Evolutionary conservation across 352 stramenopile species (phyloP).

Genomic region (Blastocystis sp.): DNA sequence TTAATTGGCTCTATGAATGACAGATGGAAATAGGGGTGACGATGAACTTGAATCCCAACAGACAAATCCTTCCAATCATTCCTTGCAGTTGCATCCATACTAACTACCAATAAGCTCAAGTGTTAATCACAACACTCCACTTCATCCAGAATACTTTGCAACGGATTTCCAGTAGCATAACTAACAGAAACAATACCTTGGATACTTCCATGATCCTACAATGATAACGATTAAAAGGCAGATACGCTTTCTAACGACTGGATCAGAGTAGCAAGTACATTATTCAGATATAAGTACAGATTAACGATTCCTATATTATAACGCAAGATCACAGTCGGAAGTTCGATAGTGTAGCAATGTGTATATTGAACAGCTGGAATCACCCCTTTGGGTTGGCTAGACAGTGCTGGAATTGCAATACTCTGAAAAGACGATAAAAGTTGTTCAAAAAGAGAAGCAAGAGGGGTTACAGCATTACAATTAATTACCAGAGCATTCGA

Average conservation of each 20-base stretch:
- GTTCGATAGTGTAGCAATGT: neutral
- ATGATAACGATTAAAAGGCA: too few relatives aligned
- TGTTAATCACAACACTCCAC: neutral
- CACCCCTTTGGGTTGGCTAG: neutral
- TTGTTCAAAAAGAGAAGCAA: neutral
- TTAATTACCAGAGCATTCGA: neutral
- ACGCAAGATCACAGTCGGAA: neutral
- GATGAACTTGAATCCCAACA: neutral
- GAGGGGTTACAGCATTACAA: neutral
- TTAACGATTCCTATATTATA: neutral
- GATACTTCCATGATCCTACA: too few relatives aligned
- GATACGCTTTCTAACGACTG: neutral
- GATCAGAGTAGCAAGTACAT: neutral
- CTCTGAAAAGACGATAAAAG: neutral
- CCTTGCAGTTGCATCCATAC: neutral
- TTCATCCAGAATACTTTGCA: neutral
- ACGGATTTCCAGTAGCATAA: neutral
- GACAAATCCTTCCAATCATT: neutral
- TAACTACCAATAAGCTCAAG: neutral
- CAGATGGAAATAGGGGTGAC: neutral
- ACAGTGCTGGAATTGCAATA: neutral
- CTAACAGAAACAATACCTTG: neutral
- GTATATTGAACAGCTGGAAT: neutral
- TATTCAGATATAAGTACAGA: neutral
- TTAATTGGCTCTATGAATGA: neutral